phyloP scores from a whole-genome alignment of 345 rosid species.

The Melaleuca quinquenervia region DNA sequence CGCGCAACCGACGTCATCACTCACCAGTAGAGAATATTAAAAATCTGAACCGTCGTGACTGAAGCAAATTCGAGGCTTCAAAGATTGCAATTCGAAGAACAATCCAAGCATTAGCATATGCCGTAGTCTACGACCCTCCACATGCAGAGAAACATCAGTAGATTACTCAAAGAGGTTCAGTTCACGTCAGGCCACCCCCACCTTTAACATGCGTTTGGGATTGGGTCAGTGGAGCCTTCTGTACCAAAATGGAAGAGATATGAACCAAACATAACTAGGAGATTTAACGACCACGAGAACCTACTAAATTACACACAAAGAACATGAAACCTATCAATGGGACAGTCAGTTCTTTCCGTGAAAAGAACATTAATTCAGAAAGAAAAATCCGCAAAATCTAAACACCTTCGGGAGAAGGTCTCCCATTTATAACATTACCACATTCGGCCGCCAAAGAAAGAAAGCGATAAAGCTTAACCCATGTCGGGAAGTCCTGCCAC shows the following conservation, averaged over 20 bases:
- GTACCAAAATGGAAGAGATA: background rate
- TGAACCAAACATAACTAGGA: background rate
- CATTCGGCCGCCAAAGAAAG: background rate
- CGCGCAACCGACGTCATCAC: background rate
- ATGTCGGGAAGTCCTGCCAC: background rate
- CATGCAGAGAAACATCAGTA: background rate
- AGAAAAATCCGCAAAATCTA: constrained; percentile 29
- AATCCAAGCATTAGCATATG: background rate
- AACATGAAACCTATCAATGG: background rate
- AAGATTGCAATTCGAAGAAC: background rate
- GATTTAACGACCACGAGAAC: constrained; percentile 14
- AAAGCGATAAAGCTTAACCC: background rate
- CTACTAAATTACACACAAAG: constrained; percentile 26
- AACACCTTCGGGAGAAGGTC: constrained; percentile 30
- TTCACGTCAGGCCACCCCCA: background rate
- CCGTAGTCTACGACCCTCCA: background rate
- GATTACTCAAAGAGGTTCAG: background rate
- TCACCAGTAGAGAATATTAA: background rate
- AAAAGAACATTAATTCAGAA: constrained; percentile 8
- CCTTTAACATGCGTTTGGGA: background rate
- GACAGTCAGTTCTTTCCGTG: constrained; percentile 3
- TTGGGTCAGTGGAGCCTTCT: background rate
- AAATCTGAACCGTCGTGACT: background rate
- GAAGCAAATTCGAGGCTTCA: background rate
- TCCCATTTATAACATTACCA: constrained; percentile 5